These are phyloP conservation scores for Hypoxylon sp. DNA, from an alignment of 2,329 filamentous ascomycete species.

Conservation along the genomic window DNA sequence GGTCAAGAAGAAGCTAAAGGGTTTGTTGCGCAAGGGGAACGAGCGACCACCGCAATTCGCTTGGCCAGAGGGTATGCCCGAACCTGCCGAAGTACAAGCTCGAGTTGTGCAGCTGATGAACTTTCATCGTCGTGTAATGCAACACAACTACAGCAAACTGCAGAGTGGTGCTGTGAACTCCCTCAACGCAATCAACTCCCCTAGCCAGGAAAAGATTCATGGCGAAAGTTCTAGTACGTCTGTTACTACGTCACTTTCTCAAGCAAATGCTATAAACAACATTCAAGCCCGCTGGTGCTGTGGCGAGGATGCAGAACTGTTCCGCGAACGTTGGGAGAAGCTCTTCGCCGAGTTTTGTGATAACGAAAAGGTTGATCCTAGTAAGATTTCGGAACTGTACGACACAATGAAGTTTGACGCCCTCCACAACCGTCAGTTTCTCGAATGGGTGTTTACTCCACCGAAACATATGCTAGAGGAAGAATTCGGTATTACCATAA, in stretches of 20 bases:
- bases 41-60: conserved; percentile 95
- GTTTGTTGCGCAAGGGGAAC: conserved; percentile 90
- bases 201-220: conserved; percentile 62
- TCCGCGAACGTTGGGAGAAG: conserved; percentile 98
- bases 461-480: conserved; percentile 83
- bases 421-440: conserved; percentile 93
- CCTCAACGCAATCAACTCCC: conserved; percentile 69
- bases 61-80: conserved; percentile 96
- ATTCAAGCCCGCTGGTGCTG: conserved; percentile 97
- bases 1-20: conserved; percentile 99
- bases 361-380: conserved; percentile 97
- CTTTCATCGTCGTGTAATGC: conserved; percentile 95
- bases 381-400: conserved; percentile 98
- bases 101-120: conserved; percentile 97
- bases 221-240: conserved; percentile 61
- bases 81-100: conserved; percentile 92
- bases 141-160: conserved; percentile 89
- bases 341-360: conserved; percentile 97
- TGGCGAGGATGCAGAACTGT: conserved; percentile 93
- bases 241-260: conserved; percentile 67
- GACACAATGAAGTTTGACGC: conserved; percentile 99
- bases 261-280: conserved; percentile 73
- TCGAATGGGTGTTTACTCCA: conserved; percentile 98
- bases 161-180: conserved; percentile 76
- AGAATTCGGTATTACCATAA: conserved; percentile 65